Percentiles rank a stretch among this genome's conserved stretches.
phyloP scores from a whole-genome alignment of 257 asterid genomes.

The Solanum sitiens region DNA sequence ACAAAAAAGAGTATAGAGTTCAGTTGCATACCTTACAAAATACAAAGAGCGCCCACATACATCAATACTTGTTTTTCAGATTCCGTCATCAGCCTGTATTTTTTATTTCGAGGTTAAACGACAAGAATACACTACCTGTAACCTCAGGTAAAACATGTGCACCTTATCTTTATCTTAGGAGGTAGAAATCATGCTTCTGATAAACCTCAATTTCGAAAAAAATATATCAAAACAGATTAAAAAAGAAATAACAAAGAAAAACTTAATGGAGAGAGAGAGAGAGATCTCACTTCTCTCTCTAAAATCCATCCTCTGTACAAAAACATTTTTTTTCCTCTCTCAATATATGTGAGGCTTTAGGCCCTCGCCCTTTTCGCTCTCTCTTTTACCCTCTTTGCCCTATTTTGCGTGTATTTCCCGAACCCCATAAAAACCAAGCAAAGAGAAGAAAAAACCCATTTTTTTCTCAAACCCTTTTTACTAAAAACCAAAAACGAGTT shows the following conservation, averaged over 20 bases:
- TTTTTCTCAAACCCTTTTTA: background rate
- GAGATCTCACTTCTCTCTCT: background rate
- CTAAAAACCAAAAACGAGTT: background rate
- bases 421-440: background rate
- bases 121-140: background rate
- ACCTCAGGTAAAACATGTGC: background rate
- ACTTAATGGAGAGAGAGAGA: background rate
- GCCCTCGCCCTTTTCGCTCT: background rate
- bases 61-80: background rate
- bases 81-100: rapidly evolving
- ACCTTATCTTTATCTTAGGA: too few relatives aligned
- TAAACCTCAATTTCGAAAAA: background rate
- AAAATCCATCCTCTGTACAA: background rate
- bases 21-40: background rate
- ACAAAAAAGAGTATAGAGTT: background rate
- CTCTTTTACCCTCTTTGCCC: background rate
- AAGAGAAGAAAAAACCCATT: background rate
- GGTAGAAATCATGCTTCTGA: too few relatives aligned
- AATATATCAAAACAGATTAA: background rate
- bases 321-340: background rate
- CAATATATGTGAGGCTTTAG: background rate
- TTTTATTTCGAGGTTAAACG: background rate
- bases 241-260: background rate
- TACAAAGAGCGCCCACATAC: background rate
- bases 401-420: conserved; percentile 9